A percentile compares a stretch with the other conserved stretches of the same genome.
phyloP scores from a whole-genome alignment of 306 rosid genomes.

The Pachyrhizus erosus region DNA sequence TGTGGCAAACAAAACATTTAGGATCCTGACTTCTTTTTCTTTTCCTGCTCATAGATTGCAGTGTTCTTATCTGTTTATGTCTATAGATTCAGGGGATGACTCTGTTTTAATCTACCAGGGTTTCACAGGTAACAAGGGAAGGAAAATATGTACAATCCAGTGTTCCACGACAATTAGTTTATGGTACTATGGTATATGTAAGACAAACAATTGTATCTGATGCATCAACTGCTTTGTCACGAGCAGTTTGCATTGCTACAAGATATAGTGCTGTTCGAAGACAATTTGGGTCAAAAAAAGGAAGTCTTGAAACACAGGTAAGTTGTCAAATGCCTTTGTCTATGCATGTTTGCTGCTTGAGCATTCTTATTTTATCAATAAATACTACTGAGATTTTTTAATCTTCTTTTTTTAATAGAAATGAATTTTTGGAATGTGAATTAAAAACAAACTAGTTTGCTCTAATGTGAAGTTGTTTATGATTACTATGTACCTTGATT shows the following conservation, averaged over 20 bases:
- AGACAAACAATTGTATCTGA: constrained; percentile 90
- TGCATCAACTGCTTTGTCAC: constrained; percentile 87
- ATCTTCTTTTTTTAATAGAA: background rate
- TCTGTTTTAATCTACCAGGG: constrained; percentile 60
- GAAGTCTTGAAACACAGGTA: constrained; percentile 88
- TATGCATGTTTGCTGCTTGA: constrained; percentile 5
- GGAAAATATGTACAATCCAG: constrained; percentile 88
- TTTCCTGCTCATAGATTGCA: background rate
- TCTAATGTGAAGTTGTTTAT: constrained; percentile 1
- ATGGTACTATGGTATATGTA: constrained; percentile 96
- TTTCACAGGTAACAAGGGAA: constrained; percentile 89
- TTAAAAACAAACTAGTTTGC: constrained; percentile 15
- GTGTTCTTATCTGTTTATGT: constrained; percentile 22
- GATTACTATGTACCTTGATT: background rate
- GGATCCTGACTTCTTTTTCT: background rate
- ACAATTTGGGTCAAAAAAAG: constrained; percentile 80
- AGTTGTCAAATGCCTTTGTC: constrained; percentile 25
- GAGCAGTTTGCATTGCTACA: constrained; percentile 97
- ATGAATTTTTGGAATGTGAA: constrained; percentile 11
- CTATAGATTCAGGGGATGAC: constrained; percentile 11
- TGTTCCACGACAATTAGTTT: constrained; percentile 91
- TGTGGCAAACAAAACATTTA: background rate
- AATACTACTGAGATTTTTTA: background rate
- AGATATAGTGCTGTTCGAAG: constrained; percentile 97
- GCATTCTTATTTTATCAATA: constrained; percentile 30